Conservation (phyloP, 164 flowering plant species). For the Aristolochia contorta region DNA sequence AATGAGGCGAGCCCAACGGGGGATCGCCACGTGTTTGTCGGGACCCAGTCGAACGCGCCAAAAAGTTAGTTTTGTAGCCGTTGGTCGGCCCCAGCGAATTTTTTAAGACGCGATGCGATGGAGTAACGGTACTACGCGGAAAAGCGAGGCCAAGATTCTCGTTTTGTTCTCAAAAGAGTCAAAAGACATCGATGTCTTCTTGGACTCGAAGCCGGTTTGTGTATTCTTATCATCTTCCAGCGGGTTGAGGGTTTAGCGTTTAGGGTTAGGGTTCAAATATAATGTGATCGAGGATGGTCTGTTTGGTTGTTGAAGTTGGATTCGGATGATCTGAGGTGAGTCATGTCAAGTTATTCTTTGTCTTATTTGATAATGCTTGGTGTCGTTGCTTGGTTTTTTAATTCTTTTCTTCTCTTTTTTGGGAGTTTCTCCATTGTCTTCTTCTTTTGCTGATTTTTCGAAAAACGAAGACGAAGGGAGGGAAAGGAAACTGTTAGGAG, state of each 20-base stretch:
- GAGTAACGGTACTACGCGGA: neutral
- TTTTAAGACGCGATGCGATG: neutral
- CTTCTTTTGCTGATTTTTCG: neutral
- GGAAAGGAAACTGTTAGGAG: too few relatives aligned
- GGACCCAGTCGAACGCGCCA: neutral
- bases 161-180: too few relatives aligned
- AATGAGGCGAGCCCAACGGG: neutral
- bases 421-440: neutral
- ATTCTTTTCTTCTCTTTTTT: neutral
- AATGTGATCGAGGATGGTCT: too few relatives aligned
- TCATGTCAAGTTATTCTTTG: neutral
- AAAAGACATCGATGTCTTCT: neutral
- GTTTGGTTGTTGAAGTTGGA: too few relatives aligned
- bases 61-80: constrained; percentile 4
- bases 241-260: too few relatives aligned
- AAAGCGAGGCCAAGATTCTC: neutral
- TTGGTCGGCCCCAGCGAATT: neutral
- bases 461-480: neutral
- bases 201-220: neutral
- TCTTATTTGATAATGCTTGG: too few relatives aligned
- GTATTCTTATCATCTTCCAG: too few relatives aligned
- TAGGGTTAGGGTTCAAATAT: too few relatives aligned
- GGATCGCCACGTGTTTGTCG: neutral
- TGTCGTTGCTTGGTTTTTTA: too few relatives aligned
- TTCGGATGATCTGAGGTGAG: constrained; percentile 1